Evolutionary conservation across 106 monocot species (phyloP).

Genomic region (Platanthera guangdongensis): DNA sequence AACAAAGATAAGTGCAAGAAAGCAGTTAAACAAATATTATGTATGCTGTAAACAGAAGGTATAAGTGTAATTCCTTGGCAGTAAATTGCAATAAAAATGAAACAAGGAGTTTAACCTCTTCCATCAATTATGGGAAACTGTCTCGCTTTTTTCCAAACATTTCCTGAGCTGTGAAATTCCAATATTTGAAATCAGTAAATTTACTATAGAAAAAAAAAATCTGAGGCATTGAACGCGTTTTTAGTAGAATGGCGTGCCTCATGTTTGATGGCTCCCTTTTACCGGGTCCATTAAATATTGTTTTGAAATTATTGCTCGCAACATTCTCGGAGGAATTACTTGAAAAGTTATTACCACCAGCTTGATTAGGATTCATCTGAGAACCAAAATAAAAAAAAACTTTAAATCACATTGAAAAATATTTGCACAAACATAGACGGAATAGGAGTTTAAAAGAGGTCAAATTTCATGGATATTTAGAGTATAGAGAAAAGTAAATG

Average conservation of each 20-base stretch:
- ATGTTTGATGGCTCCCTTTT: neutral
- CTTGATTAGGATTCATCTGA: neutral
- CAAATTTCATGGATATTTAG: neutral
- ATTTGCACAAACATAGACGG: neutral
- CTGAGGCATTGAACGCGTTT: neutral
- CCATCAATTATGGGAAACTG: neutral
- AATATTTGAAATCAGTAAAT: constrained; percentile 2
- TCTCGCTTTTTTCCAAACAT: neutral
- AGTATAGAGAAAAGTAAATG: neutral
- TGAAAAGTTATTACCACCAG: constrained; percentile 5
- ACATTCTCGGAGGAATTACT: neutral
- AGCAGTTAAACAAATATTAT: too few species aligned
- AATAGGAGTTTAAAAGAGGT: neutral
- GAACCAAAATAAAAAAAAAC: neutral
- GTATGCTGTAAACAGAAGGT: neutral
- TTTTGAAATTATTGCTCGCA: neutral
- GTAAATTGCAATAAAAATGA: neutral
- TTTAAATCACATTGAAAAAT: neutral
- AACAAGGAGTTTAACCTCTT: neutral
- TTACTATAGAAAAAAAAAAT: neutral
- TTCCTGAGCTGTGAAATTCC: neutral
- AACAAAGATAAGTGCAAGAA: too few species aligned
- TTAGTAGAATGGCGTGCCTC: constrained; percentile 2
- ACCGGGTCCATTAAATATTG: neutral
- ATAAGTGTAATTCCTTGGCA: neutral